phyloP scores from a whole-genome alignment of 2,329 filamentous ascomycete genomes.

The Ophiostoma pallidulum region DNA sequence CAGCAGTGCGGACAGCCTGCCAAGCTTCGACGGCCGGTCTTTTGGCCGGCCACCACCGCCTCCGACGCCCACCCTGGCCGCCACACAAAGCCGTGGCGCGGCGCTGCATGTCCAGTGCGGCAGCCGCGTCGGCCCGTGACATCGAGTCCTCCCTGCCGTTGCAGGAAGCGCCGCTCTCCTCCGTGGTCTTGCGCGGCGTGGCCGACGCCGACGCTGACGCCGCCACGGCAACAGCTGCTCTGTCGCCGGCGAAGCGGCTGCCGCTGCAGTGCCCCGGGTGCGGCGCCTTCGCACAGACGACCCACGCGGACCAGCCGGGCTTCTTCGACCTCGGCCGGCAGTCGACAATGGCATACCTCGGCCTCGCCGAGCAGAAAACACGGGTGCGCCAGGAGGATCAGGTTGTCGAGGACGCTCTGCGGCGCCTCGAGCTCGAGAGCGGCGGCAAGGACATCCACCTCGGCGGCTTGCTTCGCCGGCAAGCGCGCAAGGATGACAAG shows the following conservation, averaged over 20 bases:
- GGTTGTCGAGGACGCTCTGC: constrained; percentile 38
- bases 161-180: no score
- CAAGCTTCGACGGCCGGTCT: neutral
- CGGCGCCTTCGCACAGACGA: constrained; percentile 53
- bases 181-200: no score
- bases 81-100: neutral
- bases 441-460: constrained; percentile 38
- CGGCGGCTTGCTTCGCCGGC: constrained; percentile 22
- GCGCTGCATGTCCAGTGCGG: neutral
- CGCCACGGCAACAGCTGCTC: constrained; percentile 4
- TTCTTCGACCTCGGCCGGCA: constrained; percentile 46
- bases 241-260: constrained; percentile 24
- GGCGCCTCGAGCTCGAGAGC: constrained; percentile 30
- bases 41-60: neutral
- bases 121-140: neutral
- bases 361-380: constrained; percentile 21
- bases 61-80: neutral
- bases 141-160: no score
- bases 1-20: neutral
- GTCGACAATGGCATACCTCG: constrained; percentile 40
- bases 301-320: constrained; percentile 42
- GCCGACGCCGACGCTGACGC: neutral
- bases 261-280: constrained; percentile 55
- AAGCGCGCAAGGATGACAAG: neutral
- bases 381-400: constrained; percentile 30